These are phyloP conservation scores for Asterophora lycoperdoides DNA, from an alignment of 768 basidiomycete genomes.

Conservation along the genomic window DNA sequence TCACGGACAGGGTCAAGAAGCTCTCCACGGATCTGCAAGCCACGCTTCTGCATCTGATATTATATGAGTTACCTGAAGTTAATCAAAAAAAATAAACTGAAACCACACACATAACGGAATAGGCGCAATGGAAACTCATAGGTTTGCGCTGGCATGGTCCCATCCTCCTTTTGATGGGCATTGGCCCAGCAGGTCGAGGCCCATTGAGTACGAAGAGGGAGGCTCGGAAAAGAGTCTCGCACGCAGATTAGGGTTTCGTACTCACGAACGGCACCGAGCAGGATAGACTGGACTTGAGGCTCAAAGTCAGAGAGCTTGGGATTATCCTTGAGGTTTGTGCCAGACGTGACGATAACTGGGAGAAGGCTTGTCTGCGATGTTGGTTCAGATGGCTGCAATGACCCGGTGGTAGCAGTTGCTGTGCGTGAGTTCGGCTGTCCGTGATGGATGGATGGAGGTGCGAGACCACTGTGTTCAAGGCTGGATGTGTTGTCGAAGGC, in stretches of 20 bases:
- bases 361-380: background rate
- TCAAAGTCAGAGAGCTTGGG: no score
- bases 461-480: no score
- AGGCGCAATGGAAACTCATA: conserved; percentile 2
- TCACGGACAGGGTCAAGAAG: background rate
- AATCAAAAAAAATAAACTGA: no score
- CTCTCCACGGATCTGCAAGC: no score
- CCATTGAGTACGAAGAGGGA: background rate
- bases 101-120: background rate
- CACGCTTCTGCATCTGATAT: conserved; percentile 1
- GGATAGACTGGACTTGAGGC: background rate
- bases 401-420: no score
- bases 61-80: no score
- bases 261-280: background rate
- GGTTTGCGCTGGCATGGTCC: no score
- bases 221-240: no score
- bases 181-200: background rate
- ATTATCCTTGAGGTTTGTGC: background rate
- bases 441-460: no score
- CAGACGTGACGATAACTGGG: background rate
- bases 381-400: background rate
- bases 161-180: background rate
- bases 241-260: no score
- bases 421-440: background rate
- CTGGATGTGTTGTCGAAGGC: no score